Base-by-base conservation (phyloP, 2,329 filamentous ascomycete genomes). In the Thielaviopsis ethacetica region DNA sequence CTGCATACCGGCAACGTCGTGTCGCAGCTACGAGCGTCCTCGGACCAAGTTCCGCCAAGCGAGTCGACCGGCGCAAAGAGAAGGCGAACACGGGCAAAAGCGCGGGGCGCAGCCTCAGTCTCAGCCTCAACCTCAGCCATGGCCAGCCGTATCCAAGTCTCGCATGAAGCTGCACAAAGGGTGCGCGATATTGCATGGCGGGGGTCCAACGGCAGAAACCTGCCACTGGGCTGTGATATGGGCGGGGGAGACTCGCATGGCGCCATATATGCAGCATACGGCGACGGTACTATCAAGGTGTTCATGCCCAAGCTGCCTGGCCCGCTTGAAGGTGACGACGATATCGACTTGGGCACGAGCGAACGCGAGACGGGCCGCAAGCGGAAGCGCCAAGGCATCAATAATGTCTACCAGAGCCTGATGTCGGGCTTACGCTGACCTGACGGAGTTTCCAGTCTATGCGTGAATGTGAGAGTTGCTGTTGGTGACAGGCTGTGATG, bases 161-260 rank as follows among this genome's bases (percentile, higher is more conserved):
- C 44, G n/a, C 44, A 49, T 19, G n/a, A 21, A 10, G n/a, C 44
- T 2, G 62, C 76, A 77, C 86, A 82, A 61, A 77, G 86, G 30
- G 84, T 93, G 53, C 90, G 87, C 15, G 80, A 79, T 57, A 75
- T 96, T 24, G 84, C 80, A 0, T 96, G 90, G 89, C 73, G 79
- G 58, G 77, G 79, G 1, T 72, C 75, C 2, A 78, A 80, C 1
- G 86, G 88, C 34, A 76, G 78, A 22, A 77, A 78, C 15, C 72
- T 73, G 1, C 76, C 76, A 3, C 75, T 75, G 6, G 82, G 81
- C 0, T 68, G 84, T 1, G 83, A 85, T 63, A 78, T 80, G 73
- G 79, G 79, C 3, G 79, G 78, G 1, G 72, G 69, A 2, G 79
- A 76, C 62, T 74, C 73, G 21, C 64, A 75, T 4, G 79, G 79